Base-by-base conservation (phyloP, 352 stramenopile species). In the Globisporangium parvum region DNA sequence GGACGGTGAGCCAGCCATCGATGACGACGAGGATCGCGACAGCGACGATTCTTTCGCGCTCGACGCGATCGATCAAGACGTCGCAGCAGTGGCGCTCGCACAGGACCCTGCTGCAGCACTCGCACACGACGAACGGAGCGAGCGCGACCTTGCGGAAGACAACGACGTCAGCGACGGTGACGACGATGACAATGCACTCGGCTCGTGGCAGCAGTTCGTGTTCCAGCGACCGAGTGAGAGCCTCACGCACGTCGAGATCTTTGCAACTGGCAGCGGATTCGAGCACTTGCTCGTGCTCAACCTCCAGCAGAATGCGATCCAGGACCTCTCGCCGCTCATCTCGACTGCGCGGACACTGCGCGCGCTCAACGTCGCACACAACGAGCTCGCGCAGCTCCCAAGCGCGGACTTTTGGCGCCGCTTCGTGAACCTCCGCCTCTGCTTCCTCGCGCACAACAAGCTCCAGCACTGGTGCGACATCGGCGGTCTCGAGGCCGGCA, bases 211-310 rank as follows among this genome's bases (percentile, higher is more conserved):
- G 51, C 68, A 80, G 60, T 50, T 71, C 31, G 66, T 88, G 24
- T 65, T 87, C 11, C 77, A 88, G 59, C 71, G 77, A 31, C 64
- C 76, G n/a, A 59, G 51, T 12, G 77, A 87, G 31, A 50, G 42
- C 6, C 58, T 79, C 50, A 46, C 47, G 8, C 60, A 70, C 6
- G 49, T 82, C 20, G 49, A 46, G 12, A 18, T 80, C 14, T 72
- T 83, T 56, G 59, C 48, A 3, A 56, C 63, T 18, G 63, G 65
- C 6, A 55, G 64, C 17, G 62, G 67, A 8, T 89, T 77, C 55
- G 74, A 87, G 23, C 72, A 71, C 17, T 60, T 93, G 28, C 57
- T 80, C 2, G 64, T 87, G 51, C 63, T 91, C 28, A 85, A 83
- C 33, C 51, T 92, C 18, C 66, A 80, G 47, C 67, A 83, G 55